phyloP scores from a whole-genome alignment of 805 yeast species.

The Ogataea haglerorum region DNA sequence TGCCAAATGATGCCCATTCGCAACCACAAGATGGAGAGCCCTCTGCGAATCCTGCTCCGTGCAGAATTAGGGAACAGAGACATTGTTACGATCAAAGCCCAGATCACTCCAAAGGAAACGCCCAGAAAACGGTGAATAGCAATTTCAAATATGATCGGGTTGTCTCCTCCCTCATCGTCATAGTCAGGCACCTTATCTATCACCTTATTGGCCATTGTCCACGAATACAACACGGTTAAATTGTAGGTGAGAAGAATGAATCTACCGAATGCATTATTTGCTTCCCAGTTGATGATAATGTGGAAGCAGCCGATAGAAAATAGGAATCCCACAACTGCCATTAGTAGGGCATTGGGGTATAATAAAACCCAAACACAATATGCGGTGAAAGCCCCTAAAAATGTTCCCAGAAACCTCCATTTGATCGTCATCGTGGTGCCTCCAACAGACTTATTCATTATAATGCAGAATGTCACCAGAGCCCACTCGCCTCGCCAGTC shows the following conservation, averaged over 20 bases:
- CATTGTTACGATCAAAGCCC: conserved; percentile 72
- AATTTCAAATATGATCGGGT: conserved; percentile 67
- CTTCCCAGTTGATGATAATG: conserved; percentile 67
- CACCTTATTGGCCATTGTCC: conserved; percentile 58
- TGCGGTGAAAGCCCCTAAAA: conserved; percentile 65
- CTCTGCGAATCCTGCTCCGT: conserved; percentile 59
- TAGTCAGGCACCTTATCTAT: conserved; percentile 43
- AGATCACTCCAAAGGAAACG: conserved; percentile 67
- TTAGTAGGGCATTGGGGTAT: conserved; percentile 50
- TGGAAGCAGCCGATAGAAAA: conserved; percentile 46
- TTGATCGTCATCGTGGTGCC: conserved; percentile 78
- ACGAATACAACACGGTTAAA: conserved; percentile 72
- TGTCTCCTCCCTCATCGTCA: conserved; percentile 65
- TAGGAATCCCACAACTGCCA: conserved; percentile 48
- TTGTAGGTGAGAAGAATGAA: conserved; percentile 75
- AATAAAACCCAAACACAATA: conserved; percentile 55
- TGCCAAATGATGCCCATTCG: conserved; percentile 81
- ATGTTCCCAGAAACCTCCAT: conserved; percentile 73
- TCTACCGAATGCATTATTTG: conserved; percentile 60
- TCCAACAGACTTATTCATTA: conserved; percentile 82
- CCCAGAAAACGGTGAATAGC: conserved; percentile 76
- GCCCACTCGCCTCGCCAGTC: conserved; percentile 85
- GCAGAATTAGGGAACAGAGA: conserved; percentile 75
- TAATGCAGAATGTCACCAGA: conserved; percentile 72
- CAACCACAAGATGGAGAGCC: conserved; percentile 69